These are phyloP conservation scores for Lumnitzera racemosa DNA, from an alignment of 345 rosid species.

Conservation along the genomic window DNA sequence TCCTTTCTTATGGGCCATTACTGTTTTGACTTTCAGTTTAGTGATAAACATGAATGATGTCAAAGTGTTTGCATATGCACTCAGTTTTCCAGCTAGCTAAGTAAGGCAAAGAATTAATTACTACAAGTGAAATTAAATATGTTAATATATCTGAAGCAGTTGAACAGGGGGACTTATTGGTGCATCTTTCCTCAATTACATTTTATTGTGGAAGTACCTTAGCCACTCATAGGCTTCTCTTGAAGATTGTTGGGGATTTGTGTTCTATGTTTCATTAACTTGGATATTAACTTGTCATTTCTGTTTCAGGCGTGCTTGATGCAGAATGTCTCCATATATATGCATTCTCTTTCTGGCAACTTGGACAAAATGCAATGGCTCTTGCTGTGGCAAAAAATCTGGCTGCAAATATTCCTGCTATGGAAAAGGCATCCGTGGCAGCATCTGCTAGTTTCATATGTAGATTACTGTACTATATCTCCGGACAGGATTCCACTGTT, in stretches of 20 bases:
- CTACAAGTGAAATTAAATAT: too few species aligned
- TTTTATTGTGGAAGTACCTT: too few species aligned
- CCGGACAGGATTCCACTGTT: slow-evolving; percentile 69
- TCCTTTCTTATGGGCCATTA: not conserved
- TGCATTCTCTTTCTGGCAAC: slow-evolving; percentile 79
- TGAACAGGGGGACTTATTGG: too few species aligned
- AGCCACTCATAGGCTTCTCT: too few species aligned
- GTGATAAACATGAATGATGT: too few species aligned
- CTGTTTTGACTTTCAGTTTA: too few species aligned
- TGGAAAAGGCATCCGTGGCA: slow-evolving; percentile 50
- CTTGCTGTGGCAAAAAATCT: slow-evolving; percentile 51
- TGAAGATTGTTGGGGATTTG: slow-evolving; percentile 1
- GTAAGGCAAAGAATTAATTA: too few species aligned
- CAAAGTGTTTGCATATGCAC: too few species aligned
- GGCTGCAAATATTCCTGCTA: slow-evolving; percentile 44
- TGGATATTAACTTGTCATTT: slow-evolving; percentile 6
- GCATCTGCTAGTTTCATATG: slow-evolving; percentile 77
- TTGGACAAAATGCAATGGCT: slow-evolving; percentile 61
- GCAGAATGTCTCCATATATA: slow-evolving; percentile 66
- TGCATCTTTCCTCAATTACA: too few species aligned
- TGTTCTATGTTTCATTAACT: not conserved
- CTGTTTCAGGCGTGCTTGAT: slow-evolving; percentile 59
- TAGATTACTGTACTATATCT: slow-evolving; percentile 59
- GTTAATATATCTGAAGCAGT: too few species aligned
- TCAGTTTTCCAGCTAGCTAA: too few species aligned